These are phyloP conservation scores for Fraxinus xanthoxyloides DNA, from an alignment of 305 asterid genomes.

Conservation along the genomic window DNA sequence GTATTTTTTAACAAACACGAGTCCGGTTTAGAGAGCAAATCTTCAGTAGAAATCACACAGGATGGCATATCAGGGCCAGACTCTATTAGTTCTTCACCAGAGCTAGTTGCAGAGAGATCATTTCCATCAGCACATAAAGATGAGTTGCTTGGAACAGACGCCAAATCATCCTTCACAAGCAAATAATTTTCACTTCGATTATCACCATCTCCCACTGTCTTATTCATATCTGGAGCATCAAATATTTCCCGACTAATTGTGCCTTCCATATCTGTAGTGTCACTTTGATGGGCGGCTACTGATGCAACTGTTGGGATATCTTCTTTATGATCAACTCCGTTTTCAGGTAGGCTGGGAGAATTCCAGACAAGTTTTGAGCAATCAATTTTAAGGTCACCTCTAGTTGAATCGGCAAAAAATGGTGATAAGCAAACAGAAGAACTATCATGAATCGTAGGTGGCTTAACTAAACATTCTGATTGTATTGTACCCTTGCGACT, in stretches of 20 bases:
- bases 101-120: slow-evolving; percentile 30
- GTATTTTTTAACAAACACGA: slow-evolving; percentile 25
- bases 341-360: slow-evolving; percentile 25
- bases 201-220: slow-evolving; percentile 29
- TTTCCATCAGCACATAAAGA: slow-evolving; percentile 32
- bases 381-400: slow-evolving; percentile 28
- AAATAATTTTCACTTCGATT: slow-evolving; percentile 7
- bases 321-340: slow-evolving; percentile 36
- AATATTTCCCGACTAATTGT: slow-evolving; percentile 22
- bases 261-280: slow-evolving; percentile 19
- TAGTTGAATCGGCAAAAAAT: slow-evolving; percentile 24
- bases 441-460: not conserved
- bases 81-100: slow-evolving; percentile 36
- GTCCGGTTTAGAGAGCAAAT: slow-evolving; percentile 35
- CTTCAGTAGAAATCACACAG: slow-evolving; percentile 49
- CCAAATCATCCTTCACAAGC: slow-evolving; percentile 25
- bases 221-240: slow-evolving; percentile 24
- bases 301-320: slow-evolving; percentile 28
- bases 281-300: slow-evolving; percentile 23
- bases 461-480: not conserved
- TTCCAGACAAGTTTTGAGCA: slow-evolving; percentile 34
- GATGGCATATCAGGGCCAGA: slow-evolving; percentile 35
- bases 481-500: not conserved
- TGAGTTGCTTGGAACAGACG: slow-evolving; percentile 18
- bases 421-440: slow-evolving; percentile 21